Evolutionary conservation across 2,329 filamentous ascomycete genomes (phyloP).

Genomic region (Trichoderma atroviride): DNA sequence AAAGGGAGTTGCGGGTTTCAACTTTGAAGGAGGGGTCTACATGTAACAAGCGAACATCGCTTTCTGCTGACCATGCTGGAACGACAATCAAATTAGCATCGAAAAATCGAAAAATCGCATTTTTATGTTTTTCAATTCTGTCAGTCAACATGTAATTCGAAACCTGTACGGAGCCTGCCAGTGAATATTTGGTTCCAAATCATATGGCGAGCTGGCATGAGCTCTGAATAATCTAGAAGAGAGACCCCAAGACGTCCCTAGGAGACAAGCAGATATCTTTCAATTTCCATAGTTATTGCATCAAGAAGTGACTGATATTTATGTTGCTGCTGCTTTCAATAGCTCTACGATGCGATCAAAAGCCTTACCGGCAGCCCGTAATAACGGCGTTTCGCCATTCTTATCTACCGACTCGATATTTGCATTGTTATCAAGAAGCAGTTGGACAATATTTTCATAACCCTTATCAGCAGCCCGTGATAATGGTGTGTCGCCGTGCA

Average conservation of each 20-base stretch:
- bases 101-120: slow-evolving; percentile 29
- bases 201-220: background rate
- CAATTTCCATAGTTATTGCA: too few species aligned
- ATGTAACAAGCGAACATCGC: slow-evolving; percentile 4
- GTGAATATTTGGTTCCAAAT: slow-evolving; percentile 30
- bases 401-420: too few species aligned
- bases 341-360: too few species aligned
- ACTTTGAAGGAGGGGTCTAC: background rate
- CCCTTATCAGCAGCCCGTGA: too few species aligned
- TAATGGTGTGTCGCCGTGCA: too few species aligned
- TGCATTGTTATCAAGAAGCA: too few species aligned
- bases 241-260: too few species aligned
- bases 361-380: background rate
- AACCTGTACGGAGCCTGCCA: slow-evolving; percentile 38
- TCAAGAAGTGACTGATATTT: too few species aligned
- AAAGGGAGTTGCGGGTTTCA: background rate
- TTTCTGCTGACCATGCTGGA: background rate
- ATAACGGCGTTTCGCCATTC: background rate
- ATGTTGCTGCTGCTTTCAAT: too few species aligned
- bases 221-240: slow-evolving; percentile 17
- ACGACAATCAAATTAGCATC: slow-evolving; percentile 26
- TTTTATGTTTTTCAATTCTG: slow-evolving; percentile 27
- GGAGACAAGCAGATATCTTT: slow-evolving; percentile 5
- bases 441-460: too few species aligned
- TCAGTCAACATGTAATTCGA: slow-evolving; percentile 32